A percentile compares a stretch with the other conserved stretches of the same genome.
Conservation (phyloP, 495 filamentous ascomycete species). For the Apodospora peruviana region DNA sequence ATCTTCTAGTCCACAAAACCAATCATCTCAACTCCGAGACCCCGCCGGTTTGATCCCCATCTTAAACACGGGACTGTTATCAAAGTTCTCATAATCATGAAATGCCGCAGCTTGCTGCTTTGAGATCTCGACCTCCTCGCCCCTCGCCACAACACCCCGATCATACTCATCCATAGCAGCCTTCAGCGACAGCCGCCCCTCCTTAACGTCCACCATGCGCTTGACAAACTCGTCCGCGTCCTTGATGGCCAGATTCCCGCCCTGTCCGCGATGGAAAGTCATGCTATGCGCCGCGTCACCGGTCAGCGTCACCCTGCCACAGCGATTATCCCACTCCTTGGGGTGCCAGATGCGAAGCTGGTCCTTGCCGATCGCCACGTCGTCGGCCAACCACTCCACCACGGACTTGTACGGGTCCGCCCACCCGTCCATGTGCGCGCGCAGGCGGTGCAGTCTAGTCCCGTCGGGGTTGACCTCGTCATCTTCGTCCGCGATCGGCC, state of each 20-base stretch:
- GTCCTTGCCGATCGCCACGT: conserved; percentile 4
- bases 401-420: conserved; percentile 12
- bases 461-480: conserved; percentile 5
- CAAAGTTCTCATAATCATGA: conserved; percentile 11
- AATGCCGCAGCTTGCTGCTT: conserved; percentile 7
- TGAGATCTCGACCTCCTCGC: conserved; percentile 9
- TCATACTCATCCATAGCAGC: conserved; percentile 3
- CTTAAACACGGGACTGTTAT: conserved; percentile 10
- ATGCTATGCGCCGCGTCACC: conserved; percentile 9
- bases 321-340: conserved; percentile 8
- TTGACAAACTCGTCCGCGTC: conserved; percentile 9
- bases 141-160: conserved; percentile 4
- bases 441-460: conserved; percentile 6
- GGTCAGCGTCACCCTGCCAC: conserved; percentile 5
- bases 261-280: conserved; percentile 9
- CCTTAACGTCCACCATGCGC: conserved; percentile 7
- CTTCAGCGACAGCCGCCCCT: conserved; percentile 1
- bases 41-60: conserved; percentile 11
- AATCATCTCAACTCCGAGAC: no score
- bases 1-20: no score
- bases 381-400: conserved; percentile 7
- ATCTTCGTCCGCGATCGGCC: conserved; percentile 5
- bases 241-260: conserved; percentile 10
- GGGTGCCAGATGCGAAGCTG: conserved; percentile 11
- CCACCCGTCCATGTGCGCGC: conserved; percentile 8